Evolutionary conservation across 2,329 filamentous ascomycete species (phyloP).

Genomic region (Sarocladium strictum): DNA sequence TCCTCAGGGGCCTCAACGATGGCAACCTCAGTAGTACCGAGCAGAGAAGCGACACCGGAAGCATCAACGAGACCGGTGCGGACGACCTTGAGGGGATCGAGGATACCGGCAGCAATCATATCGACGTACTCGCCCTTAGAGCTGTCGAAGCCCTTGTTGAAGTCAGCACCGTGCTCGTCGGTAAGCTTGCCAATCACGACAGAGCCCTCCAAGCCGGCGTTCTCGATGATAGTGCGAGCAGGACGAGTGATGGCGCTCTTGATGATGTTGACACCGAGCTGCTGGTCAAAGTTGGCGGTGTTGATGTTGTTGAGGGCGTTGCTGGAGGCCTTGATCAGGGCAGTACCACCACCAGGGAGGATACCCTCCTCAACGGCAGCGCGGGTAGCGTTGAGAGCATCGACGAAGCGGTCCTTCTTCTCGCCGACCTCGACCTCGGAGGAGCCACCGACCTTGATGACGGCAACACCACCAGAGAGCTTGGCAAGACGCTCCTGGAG

Average conservation of each 20-base stretch:
- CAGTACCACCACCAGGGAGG: slow-evolving; percentile 95
- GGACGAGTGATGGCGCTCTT: slow-evolving; percentile 97
- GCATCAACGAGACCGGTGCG: slow-evolving; percentile 93
- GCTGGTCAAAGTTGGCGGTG: slow-evolving; percentile 95
- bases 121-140: slow-evolving; percentile 97
- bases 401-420: slow-evolving; percentile 99
- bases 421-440: slow-evolving; percentile 98
- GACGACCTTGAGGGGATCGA: slow-evolving; percentile 99
- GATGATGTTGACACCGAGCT: slow-evolving; percentile 94
- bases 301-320: slow-evolving; percentile 82
- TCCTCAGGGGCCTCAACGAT: slow-evolving; percentile 95
- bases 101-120: slow-evolving; percentile 95
- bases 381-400: slow-evolving; percentile 95
- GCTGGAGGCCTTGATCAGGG: slow-evolving; percentile 91
- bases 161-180: slow-evolving; percentile 84
- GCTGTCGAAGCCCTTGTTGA: slow-evolving; percentile 98
- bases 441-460: slow-evolving; percentile 97
- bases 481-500: slow-evolving; percentile 99
- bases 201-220: slow-evolving; percentile 90
- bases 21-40: slow-evolving; percentile 96
- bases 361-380: slow-evolving; percentile 99
- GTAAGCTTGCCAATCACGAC: slow-evolving; percentile 97
- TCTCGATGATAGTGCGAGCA: slow-evolving; percentile 93
- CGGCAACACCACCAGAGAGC: slow-evolving; percentile 96
- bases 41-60: slow-evolving; percentile 90